Evolutionary conservation across 2,329 filamentous ascomycete species (phyloP).

Genomic region (Talaromyces sp.): DNA sequence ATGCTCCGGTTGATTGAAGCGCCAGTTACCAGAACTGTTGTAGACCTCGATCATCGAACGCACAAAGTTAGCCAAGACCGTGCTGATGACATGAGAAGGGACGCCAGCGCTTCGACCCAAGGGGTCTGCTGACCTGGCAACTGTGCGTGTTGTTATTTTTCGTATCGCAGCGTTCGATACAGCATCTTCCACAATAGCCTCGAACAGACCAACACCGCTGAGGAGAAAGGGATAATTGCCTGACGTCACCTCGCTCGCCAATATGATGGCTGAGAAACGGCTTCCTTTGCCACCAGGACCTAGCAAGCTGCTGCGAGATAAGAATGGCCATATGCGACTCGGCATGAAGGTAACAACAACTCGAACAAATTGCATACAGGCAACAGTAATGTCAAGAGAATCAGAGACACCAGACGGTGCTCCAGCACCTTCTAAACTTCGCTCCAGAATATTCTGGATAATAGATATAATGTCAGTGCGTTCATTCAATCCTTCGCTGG

Average conservation of each 20-base stretch:
- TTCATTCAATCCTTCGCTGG: slow-evolving; percentile 45
- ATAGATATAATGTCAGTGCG: slow-evolving; percentile 69
- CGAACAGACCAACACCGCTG: slow-evolving; percentile 68
- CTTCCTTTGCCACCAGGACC: slow-evolving; percentile 71
- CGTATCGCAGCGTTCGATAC: slow-evolving; percentile 50
- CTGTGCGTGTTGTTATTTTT: slow-evolving; percentile 31
- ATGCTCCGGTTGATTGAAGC: slow-evolving; percentile 64
- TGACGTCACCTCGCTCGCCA: slow-evolving; percentile 72
- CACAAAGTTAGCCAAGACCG: slow-evolving; percentile 66
- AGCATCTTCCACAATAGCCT: slow-evolving; percentile 69
- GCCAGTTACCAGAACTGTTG: slow-evolving; percentile 82
- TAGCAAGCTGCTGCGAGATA: slow-evolving; percentile 74
- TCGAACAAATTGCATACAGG: slow-evolving; percentile 75
- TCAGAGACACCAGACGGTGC: slow-evolving; percentile 59
- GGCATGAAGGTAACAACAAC: slow-evolving; percentile 68
- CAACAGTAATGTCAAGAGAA: slow-evolving; percentile 61
- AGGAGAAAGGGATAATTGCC: slow-evolving; percentile 73
- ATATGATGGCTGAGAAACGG: slow-evolving; percentile 70
- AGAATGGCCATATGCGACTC: slow-evolving; percentile 81
- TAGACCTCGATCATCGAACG: slow-evolving; percentile 75
- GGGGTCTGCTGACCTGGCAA: slow-evolving; percentile 27
- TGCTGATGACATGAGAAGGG: slow-evolving; percentile 70
- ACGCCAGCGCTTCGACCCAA: slow-evolving; percentile 61
- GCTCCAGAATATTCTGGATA: slow-evolving; percentile 79
- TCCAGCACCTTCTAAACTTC: slow-evolving; percentile 48